Evolutionary conservation across 768 basidiomycete species (phyloP).

Genomic region (Psilocybe tampanensis): DNA sequence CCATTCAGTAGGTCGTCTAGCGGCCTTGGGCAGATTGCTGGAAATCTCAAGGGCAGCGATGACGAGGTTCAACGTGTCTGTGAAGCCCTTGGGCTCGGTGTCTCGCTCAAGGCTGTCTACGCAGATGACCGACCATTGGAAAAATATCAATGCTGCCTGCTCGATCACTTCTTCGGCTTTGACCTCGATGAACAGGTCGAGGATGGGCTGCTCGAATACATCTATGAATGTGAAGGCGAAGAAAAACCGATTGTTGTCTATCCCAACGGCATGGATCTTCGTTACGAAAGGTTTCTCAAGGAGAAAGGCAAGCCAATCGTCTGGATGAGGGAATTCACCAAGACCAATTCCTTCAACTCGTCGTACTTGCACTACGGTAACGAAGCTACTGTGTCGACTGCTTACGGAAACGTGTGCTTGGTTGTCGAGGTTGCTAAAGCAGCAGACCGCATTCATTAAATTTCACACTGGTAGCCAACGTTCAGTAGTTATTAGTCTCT

Average conservation of each 20-base stretch:
- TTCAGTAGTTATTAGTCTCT: no score
- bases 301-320: not conserved
- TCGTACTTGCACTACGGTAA: not conserved
- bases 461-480: no score
- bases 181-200: not conserved
- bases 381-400: not conserved
- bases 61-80: constrained; percentile 25
- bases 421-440: not conserved
- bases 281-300: not conserved
- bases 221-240: not conserved
- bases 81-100: constrained; percentile 14
- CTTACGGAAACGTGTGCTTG: not conserved
- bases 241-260: not conserved
- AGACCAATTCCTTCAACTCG: not conserved
- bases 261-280: not conserved
- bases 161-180: not conserved
- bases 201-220: not conserved
- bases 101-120: constrained; percentile 24
- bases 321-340: not conserved
- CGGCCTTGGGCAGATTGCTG: constrained; percentile 5
- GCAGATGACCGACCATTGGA: not conserved
- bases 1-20: constrained; percentile 21
- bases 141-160: not conserved
- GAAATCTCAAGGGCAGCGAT: constrained; percentile 30
- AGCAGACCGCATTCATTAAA: not conserved